Percentiles rank a stretch among this genome's conserved stretches.
phyloP scores from a whole-genome alignment of 768 basidiomycete genomes.

The Collybiopsis confluens region DNA sequence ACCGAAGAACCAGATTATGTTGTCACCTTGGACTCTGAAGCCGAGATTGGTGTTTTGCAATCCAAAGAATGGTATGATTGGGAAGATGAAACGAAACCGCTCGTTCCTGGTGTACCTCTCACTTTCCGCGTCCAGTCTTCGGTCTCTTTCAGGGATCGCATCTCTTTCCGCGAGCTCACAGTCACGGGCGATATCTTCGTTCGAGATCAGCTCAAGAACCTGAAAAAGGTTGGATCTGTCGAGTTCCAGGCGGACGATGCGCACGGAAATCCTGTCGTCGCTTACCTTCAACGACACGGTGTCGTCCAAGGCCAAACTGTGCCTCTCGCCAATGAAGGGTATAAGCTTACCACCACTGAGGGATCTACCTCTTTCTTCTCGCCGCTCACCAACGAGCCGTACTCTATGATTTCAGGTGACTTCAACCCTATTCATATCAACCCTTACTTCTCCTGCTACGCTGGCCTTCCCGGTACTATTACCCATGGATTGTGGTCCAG shows the following conservation, averaged over 20 bases:
- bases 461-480: constrained; percentile 91
- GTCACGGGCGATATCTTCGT: constrained; percentile 86
- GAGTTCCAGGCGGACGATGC: constrained; percentile 84
- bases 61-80: constrained; percentile 99
- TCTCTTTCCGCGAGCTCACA: constrained; percentile 72
- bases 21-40: constrained; percentile 70
- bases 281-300: constrained; percentile 92
- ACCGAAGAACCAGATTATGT: constrained; percentile 86
- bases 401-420: constrained; percentile 94
- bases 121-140: constrained; percentile 88
- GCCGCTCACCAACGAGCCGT: constrained; percentile 91
- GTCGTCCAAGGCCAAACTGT: constrained; percentile 68
- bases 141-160: constrained; percentile 88
- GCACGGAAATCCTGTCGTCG: constrained; percentile 89
- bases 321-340: constrained; percentile 82
- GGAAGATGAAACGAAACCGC: constrained; percentile 77
- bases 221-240: constrained; percentile 85
- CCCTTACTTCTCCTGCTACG: constrained; percentile 95
- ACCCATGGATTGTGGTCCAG: constrained; percentile 98
- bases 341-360: constrained; percentile 67
- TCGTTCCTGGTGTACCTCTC: constrained; percentile 75
- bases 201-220: constrained; percentile 81
- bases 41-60: constrained; percentile 83
- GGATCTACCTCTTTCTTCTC: constrained; percentile 68
- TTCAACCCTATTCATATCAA: constrained; percentile 99